Conservation (phyloP, 257 asterid genomes). For the Echites panduratus region DNA sequence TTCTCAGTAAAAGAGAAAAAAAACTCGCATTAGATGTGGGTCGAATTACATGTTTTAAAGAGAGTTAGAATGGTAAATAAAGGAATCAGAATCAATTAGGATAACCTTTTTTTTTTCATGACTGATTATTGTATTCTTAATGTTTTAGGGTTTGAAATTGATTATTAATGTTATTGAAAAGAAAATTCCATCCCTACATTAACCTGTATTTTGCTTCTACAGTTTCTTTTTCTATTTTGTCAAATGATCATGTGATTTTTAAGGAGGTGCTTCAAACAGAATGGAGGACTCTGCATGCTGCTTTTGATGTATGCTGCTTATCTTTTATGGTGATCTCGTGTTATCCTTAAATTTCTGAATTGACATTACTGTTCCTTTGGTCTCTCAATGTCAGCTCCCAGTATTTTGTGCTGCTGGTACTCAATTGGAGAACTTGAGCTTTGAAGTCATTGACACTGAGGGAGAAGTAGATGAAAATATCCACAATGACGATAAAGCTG, state of each 20-base stretch:
- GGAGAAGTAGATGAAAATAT: slow-evolving; percentile 53
- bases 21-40: neutral
- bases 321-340: neutral
- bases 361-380: neutral
- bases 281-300: slow-evolving; percentile 38
- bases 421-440: slow-evolving; percentile 40
- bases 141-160: neutral
- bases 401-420: slow-evolving; percentile 44
- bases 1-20: neutral
- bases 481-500: slow-evolving; percentile 38
- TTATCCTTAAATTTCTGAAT: slow-evolving; percentile 6
- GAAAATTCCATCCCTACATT: neutral
- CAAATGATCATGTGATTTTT: slow-evolving; percentile 21
- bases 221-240: slow-evolving; percentile 40
- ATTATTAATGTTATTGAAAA: neutral
- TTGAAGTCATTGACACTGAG: slow-evolving; percentile 40
- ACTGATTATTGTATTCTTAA: neutral
- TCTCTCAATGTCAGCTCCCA: slow-evolving; percentile 37
- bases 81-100: neutral
- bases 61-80: neutral
- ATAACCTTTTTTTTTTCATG: neutral
- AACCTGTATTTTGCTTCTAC: slow-evolving; percentile 12
- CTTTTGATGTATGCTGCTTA: slow-evolving; percentile 32
- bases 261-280: slow-evolving; percentile 36
- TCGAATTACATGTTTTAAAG: neutral